Evolutionary conservation across 2,329 filamentous ascomycete genomes (phyloP).

Genomic region (Penicillium digitatum): DNA sequence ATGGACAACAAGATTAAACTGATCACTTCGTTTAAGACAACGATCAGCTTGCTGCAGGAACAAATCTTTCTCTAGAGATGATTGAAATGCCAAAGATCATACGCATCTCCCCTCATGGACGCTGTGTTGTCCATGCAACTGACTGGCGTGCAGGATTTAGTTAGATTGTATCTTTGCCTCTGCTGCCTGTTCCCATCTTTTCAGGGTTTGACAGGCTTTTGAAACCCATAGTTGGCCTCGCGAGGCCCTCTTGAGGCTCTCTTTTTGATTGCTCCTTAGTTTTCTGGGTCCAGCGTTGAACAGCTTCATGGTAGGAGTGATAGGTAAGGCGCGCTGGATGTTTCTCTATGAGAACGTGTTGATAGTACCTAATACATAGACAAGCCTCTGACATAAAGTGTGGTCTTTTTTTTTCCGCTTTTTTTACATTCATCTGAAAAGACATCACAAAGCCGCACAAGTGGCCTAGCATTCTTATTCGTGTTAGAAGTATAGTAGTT

Average conservation of each 20-base stretch:
- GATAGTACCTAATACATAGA: too few species aligned
- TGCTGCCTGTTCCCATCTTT: neutral
- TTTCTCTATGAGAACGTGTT: neutral
- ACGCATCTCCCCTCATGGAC: neutral
- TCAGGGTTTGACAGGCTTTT: neutral
- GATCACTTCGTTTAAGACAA: neutral
- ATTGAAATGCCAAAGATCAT: neutral
- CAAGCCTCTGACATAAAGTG: too few species aligned
- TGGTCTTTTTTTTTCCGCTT: too few species aligned
- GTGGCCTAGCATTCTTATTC: too few species aligned
- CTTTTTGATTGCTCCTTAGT: neutral
- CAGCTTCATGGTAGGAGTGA: neutral
- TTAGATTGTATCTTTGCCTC: neutral
- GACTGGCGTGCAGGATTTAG: neutral
- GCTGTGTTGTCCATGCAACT: neutral
- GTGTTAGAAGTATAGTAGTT: too few species aligned
- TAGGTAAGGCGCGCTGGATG: neutral
- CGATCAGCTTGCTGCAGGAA: neutral
- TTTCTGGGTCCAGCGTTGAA: neutral
- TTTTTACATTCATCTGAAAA: too few species aligned
- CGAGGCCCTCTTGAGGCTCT: too few species aligned
- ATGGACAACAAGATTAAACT: neutral
- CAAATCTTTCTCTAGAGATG: neutral
- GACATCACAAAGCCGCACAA: too few species aligned
- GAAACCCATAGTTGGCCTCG: neutral